Conservation (phyloP, 108 stramenopile genomes). For the Cyclotella atomus region DNA sequence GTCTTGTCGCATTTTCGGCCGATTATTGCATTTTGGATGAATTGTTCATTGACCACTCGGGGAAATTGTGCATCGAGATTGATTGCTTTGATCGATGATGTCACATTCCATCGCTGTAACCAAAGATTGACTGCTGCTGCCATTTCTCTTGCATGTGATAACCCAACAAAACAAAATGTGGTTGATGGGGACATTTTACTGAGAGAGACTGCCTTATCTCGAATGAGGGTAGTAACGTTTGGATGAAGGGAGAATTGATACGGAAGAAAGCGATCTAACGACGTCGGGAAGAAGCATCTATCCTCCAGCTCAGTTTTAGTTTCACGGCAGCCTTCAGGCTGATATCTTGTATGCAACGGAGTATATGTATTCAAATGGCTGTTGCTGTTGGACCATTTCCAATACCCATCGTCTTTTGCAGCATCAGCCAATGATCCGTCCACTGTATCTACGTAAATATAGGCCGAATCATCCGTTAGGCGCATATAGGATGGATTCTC, state of each 20-base stretch:
- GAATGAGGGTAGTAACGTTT: neutral
- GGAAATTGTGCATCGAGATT: constrained; percentile 17
- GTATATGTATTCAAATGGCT: too few relatives aligned
- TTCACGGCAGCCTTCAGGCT: constrained; percentile 4
- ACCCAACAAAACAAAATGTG: constrained; percentile 10
- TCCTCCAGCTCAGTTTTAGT: neutral
- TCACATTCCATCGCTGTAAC: constrained; percentile 12
- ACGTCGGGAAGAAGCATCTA: neutral
- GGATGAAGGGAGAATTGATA: constrained; percentile 3
- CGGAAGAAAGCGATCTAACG: neutral
- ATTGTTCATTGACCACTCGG: neutral
- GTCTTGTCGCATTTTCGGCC: constrained; percentile 6
- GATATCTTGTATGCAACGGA: constrained; percentile 15
- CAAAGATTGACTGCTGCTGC: constrained; percentile 8
- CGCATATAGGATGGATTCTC: constrained; percentile 18
- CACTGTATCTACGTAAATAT: neutral
- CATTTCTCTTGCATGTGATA: constrained; percentile 22
- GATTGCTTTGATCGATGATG: neutral
- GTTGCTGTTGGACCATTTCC: constrained; percentile 5
- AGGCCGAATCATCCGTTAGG: constrained; percentile 6
- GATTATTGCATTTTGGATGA: neutral
- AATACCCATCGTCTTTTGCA: neutral
- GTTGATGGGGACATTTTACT: neutral
- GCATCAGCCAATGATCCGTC: too few relatives aligned
- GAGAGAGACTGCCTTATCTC: neutral